These are phyloP conservation scores for Anethum foeniculum DNA, from an alignment of 140 eudicot species.

Conservation along the genomic window DNA sequence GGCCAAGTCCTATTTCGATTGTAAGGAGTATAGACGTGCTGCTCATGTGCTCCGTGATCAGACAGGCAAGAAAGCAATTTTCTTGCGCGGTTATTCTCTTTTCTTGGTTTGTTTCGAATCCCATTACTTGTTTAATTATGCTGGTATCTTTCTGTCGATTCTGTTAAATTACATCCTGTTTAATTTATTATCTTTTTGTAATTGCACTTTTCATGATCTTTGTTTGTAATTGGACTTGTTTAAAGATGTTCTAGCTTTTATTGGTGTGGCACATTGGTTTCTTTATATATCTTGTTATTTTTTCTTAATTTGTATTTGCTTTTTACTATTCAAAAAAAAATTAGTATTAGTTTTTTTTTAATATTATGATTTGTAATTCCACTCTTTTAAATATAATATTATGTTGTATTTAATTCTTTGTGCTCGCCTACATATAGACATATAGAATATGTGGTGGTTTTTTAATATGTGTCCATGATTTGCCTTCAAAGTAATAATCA, in stretches of 20 bases:
- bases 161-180: not conserved
- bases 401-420: not conserved
- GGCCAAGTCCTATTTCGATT: conserved; percentile 75
- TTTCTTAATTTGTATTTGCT: too few species aligned
- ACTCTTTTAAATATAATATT: too few species aligned
- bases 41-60: conserved; percentile 92
- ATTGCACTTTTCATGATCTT: not conserved
- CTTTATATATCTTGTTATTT: too few species aligned
- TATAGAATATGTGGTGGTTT: not conserved
- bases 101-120: conserved; percentile 57
- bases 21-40: conserved; percentile 87
- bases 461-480: not conserved
- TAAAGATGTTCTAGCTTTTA: too few species aligned
- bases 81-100: conserved; percentile 85
- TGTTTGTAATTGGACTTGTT: not conserved
- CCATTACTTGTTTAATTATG: not conserved
- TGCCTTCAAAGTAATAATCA: too few species aligned
- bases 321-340: too few species aligned
- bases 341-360: too few species aligned
- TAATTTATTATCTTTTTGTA: not conserved
- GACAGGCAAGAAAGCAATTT: conserved; percentile 68
- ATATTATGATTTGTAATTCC: too few species aligned
- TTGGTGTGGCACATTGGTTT: too few species aligned
- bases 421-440: not conserved
- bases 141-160: not conserved